Conservation (phyloP, 768 basidiomycete species). For the Suillus americanus region DNA sequence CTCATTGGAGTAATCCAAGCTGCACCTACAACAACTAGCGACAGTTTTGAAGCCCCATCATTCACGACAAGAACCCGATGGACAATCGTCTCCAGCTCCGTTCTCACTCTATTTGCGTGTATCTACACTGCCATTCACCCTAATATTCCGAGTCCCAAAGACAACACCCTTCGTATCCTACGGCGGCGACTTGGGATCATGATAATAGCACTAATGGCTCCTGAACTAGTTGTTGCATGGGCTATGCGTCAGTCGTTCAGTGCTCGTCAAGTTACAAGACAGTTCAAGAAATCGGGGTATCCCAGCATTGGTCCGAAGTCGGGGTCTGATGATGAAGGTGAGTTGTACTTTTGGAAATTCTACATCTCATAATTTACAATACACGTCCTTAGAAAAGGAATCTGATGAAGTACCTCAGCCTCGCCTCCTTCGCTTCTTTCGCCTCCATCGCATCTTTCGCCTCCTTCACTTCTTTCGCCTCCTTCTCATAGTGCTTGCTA, state of each 20-base stretch:
- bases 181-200: slow-evolving; percentile 11
- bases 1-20: background rate
- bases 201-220: slow-evolving; percentile 19
- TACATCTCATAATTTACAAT: background rate
- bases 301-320: no score
- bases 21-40: background rate
- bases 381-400: background rate
- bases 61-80: slow-evolving; percentile 18
- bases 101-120: slow-evolving; percentile 23
- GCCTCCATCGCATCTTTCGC: no score
- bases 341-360: background rate
- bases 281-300: background rate
- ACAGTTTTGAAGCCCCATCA: background rate
- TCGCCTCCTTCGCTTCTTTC: no score
- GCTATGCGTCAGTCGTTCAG: slow-evolving; percentile 21
- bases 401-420: no score
- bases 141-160: slow-evolving; percentile 18
- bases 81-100: slow-evolving; percentile 24
- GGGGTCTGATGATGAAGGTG: background rate
- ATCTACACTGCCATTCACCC: slow-evolving; percentile 28
- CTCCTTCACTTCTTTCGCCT: no score
- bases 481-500: no score
- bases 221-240: slow-evolving; percentile 23
- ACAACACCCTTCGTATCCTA: background rate
- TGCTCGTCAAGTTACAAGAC: background rate